Percentiles rank a stretch among this genome's conserved stretches.
Conservation (phyloP, 139 green algal genomes). For the Auxenochlorella pyrenoidosa region DNA sequence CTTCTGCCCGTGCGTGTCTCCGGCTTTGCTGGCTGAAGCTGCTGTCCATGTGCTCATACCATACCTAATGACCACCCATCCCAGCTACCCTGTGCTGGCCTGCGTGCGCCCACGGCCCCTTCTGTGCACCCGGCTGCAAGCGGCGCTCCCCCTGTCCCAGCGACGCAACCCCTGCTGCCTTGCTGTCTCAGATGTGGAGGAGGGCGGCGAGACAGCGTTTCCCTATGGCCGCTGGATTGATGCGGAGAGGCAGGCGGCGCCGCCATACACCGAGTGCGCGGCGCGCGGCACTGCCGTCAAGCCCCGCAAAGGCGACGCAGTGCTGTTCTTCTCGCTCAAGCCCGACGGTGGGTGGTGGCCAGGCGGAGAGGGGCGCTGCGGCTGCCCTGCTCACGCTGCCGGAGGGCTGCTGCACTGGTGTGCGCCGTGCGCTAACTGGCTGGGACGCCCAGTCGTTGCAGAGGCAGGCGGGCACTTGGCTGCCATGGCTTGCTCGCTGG, state of each 20-base stretch:
- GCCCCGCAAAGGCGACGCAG: constrained; percentile 49
- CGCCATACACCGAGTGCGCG: constrained; percentile 58
- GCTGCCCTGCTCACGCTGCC: not conserved
- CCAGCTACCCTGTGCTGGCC: too few species aligned
- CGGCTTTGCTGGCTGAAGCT: too few species aligned
- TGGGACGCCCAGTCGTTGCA: too few species aligned
- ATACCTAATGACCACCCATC: too few species aligned
- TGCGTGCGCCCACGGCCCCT: not conserved
- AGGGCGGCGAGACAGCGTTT: constrained; percentile 71
- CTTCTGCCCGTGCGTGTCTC: too few species aligned
- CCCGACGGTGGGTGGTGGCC: constrained; percentile 53
- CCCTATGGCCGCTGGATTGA: constrained; percentile 45
- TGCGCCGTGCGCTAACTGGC: too few species aligned
- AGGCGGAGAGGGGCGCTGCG: too few species aligned
- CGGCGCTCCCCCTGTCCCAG: not conserved
- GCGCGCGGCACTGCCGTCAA: constrained; percentile 60
- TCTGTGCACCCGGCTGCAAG: not conserved
- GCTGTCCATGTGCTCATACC: too few species aligned
- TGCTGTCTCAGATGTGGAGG: constrained; percentile 47
- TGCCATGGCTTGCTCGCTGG: too few species aligned
- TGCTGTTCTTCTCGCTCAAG: constrained; percentile 71
- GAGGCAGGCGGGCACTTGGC: too few species aligned
- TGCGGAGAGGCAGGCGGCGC: not conserved
- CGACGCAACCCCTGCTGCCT: not conserved
- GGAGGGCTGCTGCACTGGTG: too few species aligned